Percentiles rank a stretch among this genome's conserved stretches.
These are phyloP conservation scores for Pseudoscleropodium purum DNA, from an alignment of 225 moss, liverwort and hornwort genomes.

Conservation along the genomic window DNA sequence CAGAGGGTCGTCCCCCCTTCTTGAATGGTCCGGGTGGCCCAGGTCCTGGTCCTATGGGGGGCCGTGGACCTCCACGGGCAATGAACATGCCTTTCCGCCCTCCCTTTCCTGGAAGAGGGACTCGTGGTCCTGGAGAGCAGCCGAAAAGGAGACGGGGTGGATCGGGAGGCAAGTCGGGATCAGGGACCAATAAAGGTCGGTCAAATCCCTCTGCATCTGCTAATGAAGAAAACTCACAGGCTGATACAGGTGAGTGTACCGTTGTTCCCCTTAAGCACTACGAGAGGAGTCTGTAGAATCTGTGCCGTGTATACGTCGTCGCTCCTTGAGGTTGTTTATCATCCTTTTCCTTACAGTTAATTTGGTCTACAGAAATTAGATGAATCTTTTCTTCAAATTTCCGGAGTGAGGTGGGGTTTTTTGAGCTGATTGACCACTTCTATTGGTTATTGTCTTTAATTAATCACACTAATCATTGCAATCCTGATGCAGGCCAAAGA, in stretches of 20 bases:
- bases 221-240: constrained; percentile 62
- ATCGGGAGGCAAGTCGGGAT: constrained; percentile 49
- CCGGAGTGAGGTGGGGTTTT: not conserved
- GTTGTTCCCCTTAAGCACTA: not conserved
- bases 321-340: not conserved
- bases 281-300: not conserved
- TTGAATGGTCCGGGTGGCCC: constrained; percentile 61
- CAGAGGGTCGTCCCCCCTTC: constrained; percentile 76
- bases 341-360: not conserved
- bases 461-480: constrained; percentile 4
- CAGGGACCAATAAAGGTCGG: constrained; percentile 49
- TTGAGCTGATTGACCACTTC: not conserved
- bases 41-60: constrained; percentile 75
- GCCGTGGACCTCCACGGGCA: constrained; percentile 70
- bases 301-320: not conserved
- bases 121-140: constrained; percentile 70
- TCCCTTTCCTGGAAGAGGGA: constrained; percentile 76
- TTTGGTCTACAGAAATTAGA: not conserved
- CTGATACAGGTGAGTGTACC: constrained; percentile 39
- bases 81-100: constrained; percentile 72
- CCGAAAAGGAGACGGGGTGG: constrained; percentile 80
- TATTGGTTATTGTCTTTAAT: not conserved
- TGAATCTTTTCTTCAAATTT: not conserved
- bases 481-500: constrained; percentile 35
- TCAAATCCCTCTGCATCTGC: constrained; percentile 28